These are phyloP conservation scores for Mortierella sp. DNA, from an alignment of 371 early-diverging fungal species.

Conservation along the genomic window DNA sequence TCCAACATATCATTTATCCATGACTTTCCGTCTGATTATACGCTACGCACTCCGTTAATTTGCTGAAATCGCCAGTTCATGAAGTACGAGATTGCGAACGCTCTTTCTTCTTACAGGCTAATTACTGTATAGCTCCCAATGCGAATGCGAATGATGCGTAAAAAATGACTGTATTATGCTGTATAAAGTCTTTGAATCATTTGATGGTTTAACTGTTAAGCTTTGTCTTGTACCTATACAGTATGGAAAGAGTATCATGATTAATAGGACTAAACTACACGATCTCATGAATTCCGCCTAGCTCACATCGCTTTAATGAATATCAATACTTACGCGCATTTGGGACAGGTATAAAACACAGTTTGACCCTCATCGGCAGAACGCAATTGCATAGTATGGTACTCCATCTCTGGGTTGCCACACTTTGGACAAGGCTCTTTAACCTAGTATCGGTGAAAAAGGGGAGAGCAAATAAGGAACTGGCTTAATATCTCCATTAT, in stretches of 20 bases:
- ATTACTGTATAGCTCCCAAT: background rate
- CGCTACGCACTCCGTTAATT: no score
- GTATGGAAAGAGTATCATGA: background rate
- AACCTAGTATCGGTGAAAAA: conserved; percentile 66
- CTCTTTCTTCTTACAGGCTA: no score
- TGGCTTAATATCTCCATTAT: background rate
- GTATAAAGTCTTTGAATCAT: background rate
- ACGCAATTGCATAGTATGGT: conserved; percentile 98
- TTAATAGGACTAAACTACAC: background rate
- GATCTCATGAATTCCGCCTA: background rate
- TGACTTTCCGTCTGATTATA: no score
- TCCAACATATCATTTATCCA: no score
- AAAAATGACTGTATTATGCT: conserved; percentile 5
- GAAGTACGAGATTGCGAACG: no score
- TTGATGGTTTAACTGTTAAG: conserved; percentile 41
- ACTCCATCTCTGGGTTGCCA: conserved; percentile 95
- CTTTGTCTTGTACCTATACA: conserved; percentile 51
- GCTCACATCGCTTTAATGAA: background rate
- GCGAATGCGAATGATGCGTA: background rate
- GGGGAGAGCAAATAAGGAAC: background rate
- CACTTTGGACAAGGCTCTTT: conserved; percentile 98
- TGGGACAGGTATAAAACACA: conserved; percentile 97
- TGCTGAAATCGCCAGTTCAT: no score
- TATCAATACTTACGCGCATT: conserved; percentile 89
- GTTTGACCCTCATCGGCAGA: conserved; percentile 99